Conservation (phyloP, 148 eudicot species). For the Spergularia marina region DNA sequence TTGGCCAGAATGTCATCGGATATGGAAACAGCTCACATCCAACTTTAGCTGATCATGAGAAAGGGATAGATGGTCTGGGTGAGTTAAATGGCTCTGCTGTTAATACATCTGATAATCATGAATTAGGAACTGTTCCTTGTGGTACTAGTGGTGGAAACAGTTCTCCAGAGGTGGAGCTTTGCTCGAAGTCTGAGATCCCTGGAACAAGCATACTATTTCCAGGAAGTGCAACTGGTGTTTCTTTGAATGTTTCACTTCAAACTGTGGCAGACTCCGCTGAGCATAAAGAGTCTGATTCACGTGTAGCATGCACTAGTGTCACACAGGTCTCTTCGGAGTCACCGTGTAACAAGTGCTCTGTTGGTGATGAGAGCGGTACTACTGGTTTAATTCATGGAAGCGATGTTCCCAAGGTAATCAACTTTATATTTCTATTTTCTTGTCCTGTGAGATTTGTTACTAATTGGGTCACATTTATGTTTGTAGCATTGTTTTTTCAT, state of each 20-base stretch:
- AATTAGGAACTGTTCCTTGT: background rate
- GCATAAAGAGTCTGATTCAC: conserved; percentile 19
- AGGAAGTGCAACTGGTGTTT: conserved; percentile 10
- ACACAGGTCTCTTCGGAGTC: conserved; percentile 21
- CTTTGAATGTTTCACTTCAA: conserved; percentile 5
- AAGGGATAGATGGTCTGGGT: background rate
- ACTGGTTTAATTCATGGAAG: conserved; percentile 21
- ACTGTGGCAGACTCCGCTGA: conserved; percentile 7
- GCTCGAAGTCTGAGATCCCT: background rate
- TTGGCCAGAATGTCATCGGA: background rate
- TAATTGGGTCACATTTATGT: background rate
- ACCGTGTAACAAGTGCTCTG: conserved; percentile 25
- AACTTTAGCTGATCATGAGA: background rate
- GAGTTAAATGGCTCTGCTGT: background rate
- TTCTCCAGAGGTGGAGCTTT: background rate
- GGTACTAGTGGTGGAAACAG: background rate
- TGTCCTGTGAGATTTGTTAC: background rate
- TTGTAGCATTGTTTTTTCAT: background rate
- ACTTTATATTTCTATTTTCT: background rate
- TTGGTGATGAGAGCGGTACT: conserved; percentile 17
- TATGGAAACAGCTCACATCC: background rate
- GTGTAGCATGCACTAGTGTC: conserved; percentile 1
- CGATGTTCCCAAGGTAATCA: conserved; percentile 31
- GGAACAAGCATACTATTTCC: background rate
- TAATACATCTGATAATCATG: background rate